Conservation (phyloP, 1,284 basidiomycete genomes). For the Earliella scabrosa region DNA sequence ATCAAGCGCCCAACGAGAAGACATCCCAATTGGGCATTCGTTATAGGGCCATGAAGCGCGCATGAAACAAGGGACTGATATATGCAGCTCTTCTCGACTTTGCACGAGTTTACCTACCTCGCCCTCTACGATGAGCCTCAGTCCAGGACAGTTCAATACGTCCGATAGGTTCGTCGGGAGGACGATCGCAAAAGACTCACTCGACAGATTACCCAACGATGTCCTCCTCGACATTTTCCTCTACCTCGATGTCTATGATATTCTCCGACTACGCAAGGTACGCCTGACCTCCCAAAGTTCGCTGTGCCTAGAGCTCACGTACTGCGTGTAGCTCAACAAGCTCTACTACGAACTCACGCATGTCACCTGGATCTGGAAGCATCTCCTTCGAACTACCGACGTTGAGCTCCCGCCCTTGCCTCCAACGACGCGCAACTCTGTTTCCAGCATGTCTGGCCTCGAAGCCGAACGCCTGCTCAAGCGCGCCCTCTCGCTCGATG, state of each 20-base stretch:
- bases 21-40: too few relatives aligned
- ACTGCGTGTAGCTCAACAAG: slow-evolving; percentile 15
- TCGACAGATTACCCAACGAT: slow-evolving; percentile 25
- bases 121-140: slow-evolving; percentile 1
- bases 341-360: slow-evolving; percentile 43
- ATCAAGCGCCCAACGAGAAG: too few relatives aligned
- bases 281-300: background rate
- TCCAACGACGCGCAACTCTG: slow-evolving; percentile 55
- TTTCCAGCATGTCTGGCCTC: slow-evolving; percentile 47
- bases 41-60: too few relatives aligned
- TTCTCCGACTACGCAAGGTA: slow-evolving; percentile 26
- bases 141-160: background rate
- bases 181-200: slow-evolving; percentile 2
- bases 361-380: slow-evolving; percentile 71
- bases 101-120: background rate
- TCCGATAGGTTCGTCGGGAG: slow-evolving; percentile 3
- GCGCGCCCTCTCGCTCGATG: slow-evolving; percentile 62
- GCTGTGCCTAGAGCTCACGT: background rate
- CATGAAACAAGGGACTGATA: too few relatives aligned
- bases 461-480: slow-evolving; percentile 68
- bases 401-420: slow-evolving; percentile 67
- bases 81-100: too few relatives aligned
- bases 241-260: slow-evolving; percentile 22
- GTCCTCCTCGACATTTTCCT: slow-evolving; percentile 24
- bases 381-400: slow-evolving; percentile 53